These are phyloP conservation scores for Pleurotus citrinopileatus DNA, from an alignment of 768 basidiomycete species.

Conservation along the genomic window DNA sequence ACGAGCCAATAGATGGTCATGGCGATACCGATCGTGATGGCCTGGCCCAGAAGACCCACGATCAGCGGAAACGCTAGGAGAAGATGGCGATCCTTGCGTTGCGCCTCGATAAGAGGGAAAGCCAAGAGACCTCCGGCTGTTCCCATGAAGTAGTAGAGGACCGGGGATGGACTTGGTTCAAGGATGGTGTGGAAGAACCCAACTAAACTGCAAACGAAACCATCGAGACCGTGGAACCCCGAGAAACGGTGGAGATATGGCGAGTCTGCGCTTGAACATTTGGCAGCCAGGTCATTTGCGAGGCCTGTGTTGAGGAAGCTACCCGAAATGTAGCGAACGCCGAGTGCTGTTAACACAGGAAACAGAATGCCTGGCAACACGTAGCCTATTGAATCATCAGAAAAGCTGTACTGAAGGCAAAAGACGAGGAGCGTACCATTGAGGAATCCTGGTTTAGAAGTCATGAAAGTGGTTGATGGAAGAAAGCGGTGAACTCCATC, in stretches of 20 bases:
- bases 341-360: conserved; percentile 32
- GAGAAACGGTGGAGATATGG: conserved; percentile 41
- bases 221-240: conserved; percentile 31
- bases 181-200: conserved; percentile 46
- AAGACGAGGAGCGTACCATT: background rate
- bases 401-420: background rate
- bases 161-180: conserved; percentile 23
- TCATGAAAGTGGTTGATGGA: too few relatives aligned
- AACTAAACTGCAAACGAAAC: conserved; percentile 39
- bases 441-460: conserved; percentile 1
- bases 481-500: too few relatives aligned
- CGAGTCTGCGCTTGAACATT: conserved; percentile 26
- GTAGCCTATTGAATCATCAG: conserved; percentile 12
- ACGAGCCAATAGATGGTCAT: conserved; percentile 47
- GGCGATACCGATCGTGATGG: conserved; percentile 37
- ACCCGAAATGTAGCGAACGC: conserved; percentile 31
- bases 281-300: conserved; percentile 21
- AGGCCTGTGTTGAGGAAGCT: conserved; percentile 29
- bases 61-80: conserved; percentile 39
- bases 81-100: conserved; percentile 30
- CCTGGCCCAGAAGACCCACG: conserved; percentile 39
- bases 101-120: conserved; percentile 42
- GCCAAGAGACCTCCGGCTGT: conserved; percentile 33
- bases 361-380: conserved; percentile 36
- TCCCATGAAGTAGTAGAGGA: conserved; percentile 36